Conservation (phyloP, 2,329 filamentous ascomycete genomes). For the Sporothrix pseudoabietina region DNA sequence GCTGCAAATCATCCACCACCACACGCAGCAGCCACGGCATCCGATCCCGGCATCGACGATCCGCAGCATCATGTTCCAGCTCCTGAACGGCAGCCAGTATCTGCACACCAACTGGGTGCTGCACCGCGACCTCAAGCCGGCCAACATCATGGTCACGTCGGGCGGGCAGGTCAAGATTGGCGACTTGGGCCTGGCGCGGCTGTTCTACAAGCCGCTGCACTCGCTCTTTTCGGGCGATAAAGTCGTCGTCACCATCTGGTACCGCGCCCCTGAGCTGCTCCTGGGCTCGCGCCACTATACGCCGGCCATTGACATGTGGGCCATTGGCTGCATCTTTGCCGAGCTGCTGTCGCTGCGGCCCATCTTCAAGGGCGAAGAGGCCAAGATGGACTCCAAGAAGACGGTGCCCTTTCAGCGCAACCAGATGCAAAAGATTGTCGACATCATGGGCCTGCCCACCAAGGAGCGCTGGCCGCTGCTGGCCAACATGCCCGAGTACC, state of each 20-base stretch:
- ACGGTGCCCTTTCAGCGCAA: slow-evolving; percentile 96
- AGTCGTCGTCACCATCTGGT: slow-evolving; percentile 99
- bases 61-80: slow-evolving; percentile 92
- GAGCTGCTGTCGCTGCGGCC: slow-evolving; percentile 86
- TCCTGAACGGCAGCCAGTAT: slow-evolving; percentile 92
- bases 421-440: slow-evolving; percentile 98
- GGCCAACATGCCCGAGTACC: slow-evolving; percentile 82
- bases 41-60: slow-evolving; percentile 87
- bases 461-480: slow-evolving; percentile 89
- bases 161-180: slow-evolving; percentile 90
- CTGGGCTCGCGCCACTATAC: slow-evolving; percentile 96
- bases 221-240: slow-evolving; percentile 93
- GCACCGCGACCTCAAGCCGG: slow-evolving; percentile 94
- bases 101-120: slow-evolving; percentile 96
- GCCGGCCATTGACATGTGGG: slow-evolving; percentile 95
- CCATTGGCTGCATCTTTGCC: slow-evolving; percentile 95
- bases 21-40: slow-evolving; percentile 84
- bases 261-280: slow-evolving; percentile 89
- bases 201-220: slow-evolving; percentile 92
- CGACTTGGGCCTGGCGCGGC: slow-evolving; percentile 84
- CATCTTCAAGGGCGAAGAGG: slow-evolving; percentile 98
- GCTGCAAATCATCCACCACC: slow-evolving; percentile 96
- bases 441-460: slow-evolving; percentile 88
- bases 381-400: slow-evolving; percentile 98
- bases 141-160: slow-evolving; percentile 98